A percentile compares a stretch with the other conserved stretches of the same genome.
phyloP scores from a whole-genome alignment of 1,139 yeast genomes.

The Arxiozyma slooffiae region DNA sequence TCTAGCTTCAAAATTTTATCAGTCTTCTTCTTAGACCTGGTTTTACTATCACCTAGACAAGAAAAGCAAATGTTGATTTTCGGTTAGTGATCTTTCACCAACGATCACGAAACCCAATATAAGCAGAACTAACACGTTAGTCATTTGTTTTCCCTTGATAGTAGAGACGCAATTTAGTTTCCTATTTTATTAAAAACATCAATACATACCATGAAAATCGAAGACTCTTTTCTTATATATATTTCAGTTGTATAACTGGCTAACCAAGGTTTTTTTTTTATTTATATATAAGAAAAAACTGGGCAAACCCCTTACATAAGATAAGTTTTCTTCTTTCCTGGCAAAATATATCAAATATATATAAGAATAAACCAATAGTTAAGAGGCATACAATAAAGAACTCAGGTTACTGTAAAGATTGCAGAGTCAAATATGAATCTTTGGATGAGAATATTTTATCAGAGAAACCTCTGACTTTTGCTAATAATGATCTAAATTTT shows the following conservation, averaged over 20 bases:
- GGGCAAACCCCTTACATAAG: too few species aligned
- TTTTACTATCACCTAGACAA: background rate
- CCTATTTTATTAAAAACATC: background rate
- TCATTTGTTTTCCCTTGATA: too few species aligned
- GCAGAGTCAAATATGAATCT: conserved; percentile 74
- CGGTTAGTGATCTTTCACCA: background rate
- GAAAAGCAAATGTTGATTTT: too few species aligned
- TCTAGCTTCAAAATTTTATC: too few species aligned
- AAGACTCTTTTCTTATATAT: background rate
- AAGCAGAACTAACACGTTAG: background rate
- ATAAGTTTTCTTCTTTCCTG: too few species aligned
- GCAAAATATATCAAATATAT: too few species aligned
- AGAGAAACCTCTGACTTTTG: conserved; percentile 71
- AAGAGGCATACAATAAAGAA: conserved; percentile 11
- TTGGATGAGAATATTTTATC: conserved; percentile 68
- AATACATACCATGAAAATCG: background rate
- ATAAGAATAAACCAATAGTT: conserved; percentile 2
- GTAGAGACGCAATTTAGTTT: background rate
- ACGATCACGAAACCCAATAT: background rate
- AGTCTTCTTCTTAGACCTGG: background rate
- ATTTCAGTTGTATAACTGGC: too few species aligned
- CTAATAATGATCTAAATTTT: conserved; percentile 63
- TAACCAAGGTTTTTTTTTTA: too few species aligned
- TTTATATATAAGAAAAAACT: too few species aligned
- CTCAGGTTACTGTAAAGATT: conserved; percentile 85